Base-by-base conservation (phyloP, 129 eudicot genomes). In the Lactuca saligna region DNA sequence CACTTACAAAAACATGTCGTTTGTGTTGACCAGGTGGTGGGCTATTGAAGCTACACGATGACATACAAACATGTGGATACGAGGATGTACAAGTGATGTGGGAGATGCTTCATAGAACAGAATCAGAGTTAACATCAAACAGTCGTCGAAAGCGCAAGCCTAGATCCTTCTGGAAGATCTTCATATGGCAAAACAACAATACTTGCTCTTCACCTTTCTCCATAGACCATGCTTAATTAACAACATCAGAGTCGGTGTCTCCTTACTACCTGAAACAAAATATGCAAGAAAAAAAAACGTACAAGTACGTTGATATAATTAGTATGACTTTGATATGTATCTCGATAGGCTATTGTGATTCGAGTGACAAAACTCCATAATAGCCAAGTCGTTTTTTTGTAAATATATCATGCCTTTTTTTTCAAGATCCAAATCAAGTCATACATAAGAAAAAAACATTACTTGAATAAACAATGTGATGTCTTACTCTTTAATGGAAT, bases 11-110 rank as follows among this genome's bases (percentile, higher is more conserved):
- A 4, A 15, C 11, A 12, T 56, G 29, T 12, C 17, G 7, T 41
- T 63, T 35, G 7, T 62, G 65, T 33, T 8, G 56, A 8, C 14
- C 71, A 87, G 97, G 91, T 59, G 84, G 66, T 1, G 95, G 85
- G 34, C 88, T 90, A 37, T 54, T 84, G 81, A 87, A 90, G 80
- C 91, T 90, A 17, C 91, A 75, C 6, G 82, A 90, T 10, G 97
- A 90, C 68, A 84, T 90, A 61, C 94, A 86, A 74, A 90, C 91
- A 41, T 90, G 97, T 38, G 97, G 94, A 31, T 89, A 89, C 65
- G 83, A 86, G 68, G 97, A 90, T 54, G 97, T 90, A 11, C 97
- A 87, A 64, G 90, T 87, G 63, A 90, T 87, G 97, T 90, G 97
- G 97, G 95, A 90, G 66, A 90, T 90, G 97, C 88, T 90, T 55